Base-by-base conservation (phyloP, 75 land plant species). In the Cunninghamia lanceolata region DNA sequence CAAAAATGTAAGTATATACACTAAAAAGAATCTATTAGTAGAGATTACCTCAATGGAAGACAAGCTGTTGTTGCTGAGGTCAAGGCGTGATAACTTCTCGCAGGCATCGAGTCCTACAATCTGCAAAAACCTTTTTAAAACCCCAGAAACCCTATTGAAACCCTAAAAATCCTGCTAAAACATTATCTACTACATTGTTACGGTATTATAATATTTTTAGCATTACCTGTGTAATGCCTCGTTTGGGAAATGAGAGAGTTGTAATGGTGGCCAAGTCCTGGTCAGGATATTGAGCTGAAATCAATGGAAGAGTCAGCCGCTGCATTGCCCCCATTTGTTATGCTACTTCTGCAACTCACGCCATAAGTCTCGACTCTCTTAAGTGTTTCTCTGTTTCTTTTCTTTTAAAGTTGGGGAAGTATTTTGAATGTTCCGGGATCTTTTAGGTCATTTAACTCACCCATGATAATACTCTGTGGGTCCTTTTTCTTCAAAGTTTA, bases 231-330 rank as follows among this genome's bases (percentile, higher is more conserved):
- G 32, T 75, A 35, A 75, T 75, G 40, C 42, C 78, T 0, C 42
- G 78, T 75, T 75, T 75, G 39, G 78, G 78, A 75, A 75, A 75
- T 11, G 78, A 75, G 39, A 75, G 78, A 75, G 39, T 75, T 34
- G 78, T 75, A 38, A 75, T 75, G 25, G 78, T 35, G 78, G 78
- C 78, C 78, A 75, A 38, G 78, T 38, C 78, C 78, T 75, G 36
- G 17, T 75, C 42, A 32, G 78, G 78, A 21, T 75, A 17, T 75
- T 75, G 78, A 75, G 78, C 42, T 75, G 39, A 75, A 38, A 75
- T 75, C 42, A 16, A 75, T 32, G 78, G 39, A 75, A 36, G 15
- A 38, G 78, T 75, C 16, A 75, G 19, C 38, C 78, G 39, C 42
- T 75, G 78, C 78, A 75, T 75, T 11, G 19, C 78, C 7, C n/a